A percentile compares a stretch with the other conserved stretches of the same genome.
Conservation (phyloP, 1,284 basidiomycete species). For the Fomitopsis betulina region DNA sequence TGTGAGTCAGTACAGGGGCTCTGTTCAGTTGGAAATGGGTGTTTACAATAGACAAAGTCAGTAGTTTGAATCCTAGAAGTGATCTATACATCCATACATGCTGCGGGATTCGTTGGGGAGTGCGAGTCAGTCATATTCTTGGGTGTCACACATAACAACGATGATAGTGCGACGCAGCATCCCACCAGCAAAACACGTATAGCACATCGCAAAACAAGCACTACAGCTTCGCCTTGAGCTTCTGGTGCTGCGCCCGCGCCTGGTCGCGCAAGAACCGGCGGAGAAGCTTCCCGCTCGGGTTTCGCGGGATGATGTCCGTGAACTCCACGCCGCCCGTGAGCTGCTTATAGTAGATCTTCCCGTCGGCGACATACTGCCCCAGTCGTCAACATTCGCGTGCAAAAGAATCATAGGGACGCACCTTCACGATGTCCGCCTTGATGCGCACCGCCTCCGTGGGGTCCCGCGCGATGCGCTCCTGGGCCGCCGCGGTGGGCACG, state of each 20-base stretch:
- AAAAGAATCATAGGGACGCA: neutral
- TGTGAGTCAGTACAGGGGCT: too few relatives aligned
- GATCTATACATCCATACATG: too few relatives aligned
- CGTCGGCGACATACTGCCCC: conserved; percentile 7
- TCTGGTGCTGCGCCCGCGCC: conserved; percentile 2
- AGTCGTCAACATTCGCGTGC: neutral
- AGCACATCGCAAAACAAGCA: neutral
- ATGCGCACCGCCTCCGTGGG: conserved; percentile 3
- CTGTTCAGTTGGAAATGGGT: too few relatives aligned
- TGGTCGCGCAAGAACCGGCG: conserved; percentile 9
- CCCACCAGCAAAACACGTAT: neutral
- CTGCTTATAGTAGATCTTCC: conserved; percentile 9
- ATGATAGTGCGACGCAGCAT: too few relatives aligned
- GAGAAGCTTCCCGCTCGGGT: conserved; percentile 10
- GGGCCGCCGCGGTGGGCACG: conserved; percentile 44
- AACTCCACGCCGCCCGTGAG: conserved; percentile 10
- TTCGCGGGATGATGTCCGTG: conserved; percentile 7
- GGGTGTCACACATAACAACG: too few relatives aligned
- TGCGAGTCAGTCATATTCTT: too few relatives aligned
- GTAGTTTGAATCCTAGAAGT: too few relatives aligned
- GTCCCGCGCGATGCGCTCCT: conserved; percentile 3
- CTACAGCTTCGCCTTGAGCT: conserved; percentile 4
- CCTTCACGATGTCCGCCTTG: conserved; percentile 7
- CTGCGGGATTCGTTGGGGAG: too few relatives aligned
- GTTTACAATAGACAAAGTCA: too few relatives aligned